phyloP scores from a whole-genome alignment of 2,329 filamentous ascomycete genomes.

The Aspergillus carbonarius region DNA sequence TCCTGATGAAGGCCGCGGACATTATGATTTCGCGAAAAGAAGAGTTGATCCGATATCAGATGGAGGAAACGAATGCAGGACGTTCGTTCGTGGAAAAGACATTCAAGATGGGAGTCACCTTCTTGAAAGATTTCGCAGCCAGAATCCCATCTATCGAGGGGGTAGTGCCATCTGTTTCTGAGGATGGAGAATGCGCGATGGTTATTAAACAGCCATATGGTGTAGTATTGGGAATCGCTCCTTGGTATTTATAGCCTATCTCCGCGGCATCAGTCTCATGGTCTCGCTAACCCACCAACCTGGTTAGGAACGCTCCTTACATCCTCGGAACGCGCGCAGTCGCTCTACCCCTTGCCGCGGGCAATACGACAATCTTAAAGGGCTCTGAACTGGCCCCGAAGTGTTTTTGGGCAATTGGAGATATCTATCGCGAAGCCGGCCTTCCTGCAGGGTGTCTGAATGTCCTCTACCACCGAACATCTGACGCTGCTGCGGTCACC shows the following conservation, averaged over 20 bases:
- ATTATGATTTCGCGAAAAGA: slow-evolving; percentile 54
- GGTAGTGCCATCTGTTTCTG: slow-evolving; percentile 46
- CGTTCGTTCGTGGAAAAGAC: slow-evolving; percentile 39
- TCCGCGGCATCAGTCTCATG: background rate
- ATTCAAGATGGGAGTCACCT: slow-evolving; percentile 32
- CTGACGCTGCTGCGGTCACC: slow-evolving; percentile 67
- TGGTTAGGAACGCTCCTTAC: slow-evolving; percentile 54
- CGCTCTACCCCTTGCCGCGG: slow-evolving; percentile 64
- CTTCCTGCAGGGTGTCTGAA: slow-evolving; percentile 74
- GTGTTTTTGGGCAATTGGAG: slow-evolving; percentile 61
- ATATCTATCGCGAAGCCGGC: slow-evolving; percentile 69
- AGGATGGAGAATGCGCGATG: slow-evolving; percentile 59
- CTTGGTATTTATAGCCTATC: slow-evolving; percentile 60
- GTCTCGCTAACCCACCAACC: background rate
- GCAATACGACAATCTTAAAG: slow-evolving; percentile 76
- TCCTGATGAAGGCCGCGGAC: slow-evolving; percentile 53
- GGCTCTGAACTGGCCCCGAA: slow-evolving; percentile 67
- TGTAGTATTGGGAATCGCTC: slow-evolving; percentile 74
- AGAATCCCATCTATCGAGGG: slow-evolving; percentile 51
- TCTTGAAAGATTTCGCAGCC: slow-evolving; percentile 54
- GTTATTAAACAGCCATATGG: slow-evolving; percentile 75
- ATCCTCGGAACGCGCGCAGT: slow-evolving; percentile 53
- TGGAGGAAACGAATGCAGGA: slow-evolving; percentile 56
- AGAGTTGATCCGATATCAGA: slow-evolving; percentile 62
- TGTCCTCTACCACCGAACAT: slow-evolving; percentile 60